Evolutionary conservation across 1,284 basidiomycete species (phyloP).

Genomic region (Sporisorium exsertum): DNA sequence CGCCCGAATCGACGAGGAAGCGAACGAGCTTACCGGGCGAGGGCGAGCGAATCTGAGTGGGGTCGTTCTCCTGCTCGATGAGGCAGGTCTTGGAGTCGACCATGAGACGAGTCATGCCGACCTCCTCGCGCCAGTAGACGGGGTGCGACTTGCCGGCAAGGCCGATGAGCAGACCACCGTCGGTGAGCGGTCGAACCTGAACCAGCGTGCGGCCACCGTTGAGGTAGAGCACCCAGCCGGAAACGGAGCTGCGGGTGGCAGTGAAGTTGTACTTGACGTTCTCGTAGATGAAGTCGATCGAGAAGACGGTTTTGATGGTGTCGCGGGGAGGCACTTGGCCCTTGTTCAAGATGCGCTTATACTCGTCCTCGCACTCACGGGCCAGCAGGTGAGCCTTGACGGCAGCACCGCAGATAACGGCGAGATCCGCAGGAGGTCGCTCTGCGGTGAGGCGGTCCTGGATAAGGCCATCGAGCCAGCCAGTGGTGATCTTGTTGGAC

Average conservation of each 20-base stretch:
- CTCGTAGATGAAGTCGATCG: slow-evolving; percentile 94
- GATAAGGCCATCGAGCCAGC: slow-evolving; percentile 98
- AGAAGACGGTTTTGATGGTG: slow-evolving; percentile 95
- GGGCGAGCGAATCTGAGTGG: slow-evolving; percentile 94
- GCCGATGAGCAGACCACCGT: slow-evolving; percentile 91
- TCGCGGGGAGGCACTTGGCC: slow-evolving; percentile 96
- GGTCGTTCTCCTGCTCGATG: slow-evolving; percentile 99
- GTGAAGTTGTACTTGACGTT: slow-evolving; percentile 95
- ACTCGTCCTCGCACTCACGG: slow-evolving; percentile 89
- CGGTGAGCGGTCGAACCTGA: slow-evolving; percentile 80
- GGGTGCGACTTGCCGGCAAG: slow-evolving; percentile 96
- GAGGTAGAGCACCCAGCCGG: slow-evolving; percentile 92
- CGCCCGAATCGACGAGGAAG: slow-evolving; percentile 95
- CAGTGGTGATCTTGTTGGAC: slow-evolving; percentile 97
- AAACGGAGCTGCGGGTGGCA: slow-evolving; percentile 87
- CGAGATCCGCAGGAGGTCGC: slow-evolving; percentile 88
- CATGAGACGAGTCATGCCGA: slow-evolving; percentile 82
- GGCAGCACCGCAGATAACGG: slow-evolving; percentile 92
- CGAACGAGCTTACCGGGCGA: slow-evolving; percentile 96
- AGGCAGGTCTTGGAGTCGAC: slow-evolving; percentile 94
- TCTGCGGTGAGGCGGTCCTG: slow-evolving; percentile 95
- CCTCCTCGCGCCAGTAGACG: slow-evolving; percentile 98
- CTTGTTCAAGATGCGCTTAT: slow-evolving; percentile 95
- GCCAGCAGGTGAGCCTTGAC: slow-evolving; percentile 93
- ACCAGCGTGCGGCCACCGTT: slow-evolving; percentile 79